Base-by-base conservation (phyloP, 352 stramenopile genomes). In the Phytophthora pseudosyringae region DNA sequence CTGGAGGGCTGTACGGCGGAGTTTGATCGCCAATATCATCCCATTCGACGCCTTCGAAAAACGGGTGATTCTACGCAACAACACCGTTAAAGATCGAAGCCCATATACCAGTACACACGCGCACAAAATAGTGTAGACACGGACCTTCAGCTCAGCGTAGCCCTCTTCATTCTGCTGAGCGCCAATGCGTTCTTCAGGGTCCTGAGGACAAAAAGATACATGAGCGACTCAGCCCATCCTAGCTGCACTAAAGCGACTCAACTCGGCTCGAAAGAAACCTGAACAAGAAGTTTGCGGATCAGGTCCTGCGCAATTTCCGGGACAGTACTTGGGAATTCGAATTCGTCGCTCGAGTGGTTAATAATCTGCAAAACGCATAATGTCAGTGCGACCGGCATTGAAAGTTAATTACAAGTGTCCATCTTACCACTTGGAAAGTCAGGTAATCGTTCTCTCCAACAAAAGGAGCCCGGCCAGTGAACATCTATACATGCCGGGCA, bases 391-490 rank as follows among this genome's bases (percentile, higher is more conserved):
- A 55, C 12, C 8, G 31, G 26, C 21, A 41, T 47, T 32, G 15
- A 39, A 50, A 11, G 36, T 31, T 13, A 16, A 12, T 38, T 12
- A 3, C 31, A 43, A 2, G 45, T 35, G 13, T 18, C 18, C 47
- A 3, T 35, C 46, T 43, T 65, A 93, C 84, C 80, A 90, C 71
- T 90, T 97, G 86, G 64, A 97, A 97, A 43, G 90, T 97, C 44
- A 97, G 74, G 52, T 96, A 97, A 58, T 98, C 91, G 38, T 94
- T 97, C 70, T 95, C 88, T 29, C 79, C 91, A n/a, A 91, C 71
- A 52, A 97, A 97, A 5, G 89, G 89, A 57, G 90, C 76, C n/a
- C 74, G 69, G 1, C 91, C 91, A 32, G 83, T 91, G 33, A 94
- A 73, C 78, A 97, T 91, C 80, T 95, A 56, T 7, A 40, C 12